Base-by-base conservation (phyloP, 768 basidiomycete species). In the Austroboletus eburneus region DNA sequence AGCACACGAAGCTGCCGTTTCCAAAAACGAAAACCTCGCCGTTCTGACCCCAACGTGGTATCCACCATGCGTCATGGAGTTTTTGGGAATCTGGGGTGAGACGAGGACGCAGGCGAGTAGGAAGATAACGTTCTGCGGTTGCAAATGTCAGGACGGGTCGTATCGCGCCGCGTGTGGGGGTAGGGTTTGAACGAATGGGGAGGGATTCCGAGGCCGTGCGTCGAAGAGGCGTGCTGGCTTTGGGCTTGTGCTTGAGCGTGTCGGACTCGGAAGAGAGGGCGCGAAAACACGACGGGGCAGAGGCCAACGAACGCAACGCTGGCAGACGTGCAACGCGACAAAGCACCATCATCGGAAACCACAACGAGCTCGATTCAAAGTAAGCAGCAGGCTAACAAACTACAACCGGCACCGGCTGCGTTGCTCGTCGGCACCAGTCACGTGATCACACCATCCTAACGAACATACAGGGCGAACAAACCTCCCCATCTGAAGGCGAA, bases 11-110 rank as follows among this genome's bases (percentile, higher is more conserved):
- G 54, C 81, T 88, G 3, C 92, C 92, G 54, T 90, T 91, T 17
- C 78, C 75, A 62, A 96, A 96, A 12, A 96, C 76, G 63, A 94
- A 95, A 10, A 92, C 71, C 63, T 96, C 93, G 14, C 91, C 92
- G 45, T 81, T 74, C 18, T 27, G 27, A 27, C 77, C 78, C 81
- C 85, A 89, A 48, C 73, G 75, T 27, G 87, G 84, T 20, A 90
- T 71, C 86, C 87, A 91, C 77, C 81, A 85, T 8, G 85, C 75
- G 42, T 90, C 89, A 45, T 91, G 85, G 35, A 87, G 72, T 20
- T 75, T 72, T 51, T 77, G 79, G 10, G 84, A 71, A 20, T 72
- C 69, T 1, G 73, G 55, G 0, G 83, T 81, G 7, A 85, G 73
- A 29, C 74, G 65, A 14, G 75, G 66, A 61, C 80, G 76, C 14